Percentiles rank a stretch among this genome's conserved stretches.
Evolutionary conservation across 2,329 filamentous ascomycete genomes (phyloP).

Genomic region (Phyllosticta citribraziliensis): DNA sequence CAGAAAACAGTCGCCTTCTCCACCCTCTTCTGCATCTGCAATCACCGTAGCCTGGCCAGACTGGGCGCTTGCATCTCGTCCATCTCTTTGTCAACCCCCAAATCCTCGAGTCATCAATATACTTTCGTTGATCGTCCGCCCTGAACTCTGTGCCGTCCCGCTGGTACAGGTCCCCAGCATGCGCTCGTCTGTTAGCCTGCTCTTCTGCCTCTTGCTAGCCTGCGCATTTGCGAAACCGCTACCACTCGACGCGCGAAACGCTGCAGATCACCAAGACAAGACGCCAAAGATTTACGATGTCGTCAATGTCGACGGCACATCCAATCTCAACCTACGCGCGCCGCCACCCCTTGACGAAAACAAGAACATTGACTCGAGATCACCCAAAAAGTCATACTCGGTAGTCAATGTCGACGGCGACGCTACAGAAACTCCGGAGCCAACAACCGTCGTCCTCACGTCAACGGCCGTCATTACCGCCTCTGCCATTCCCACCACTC

Average conservation of each 20-base stretch:
- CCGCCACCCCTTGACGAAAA: background rate
- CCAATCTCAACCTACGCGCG: background rate
- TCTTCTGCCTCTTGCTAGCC: slow-evolving; percentile 2
- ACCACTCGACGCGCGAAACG: slow-evolving; percentile 3
- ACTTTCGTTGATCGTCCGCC: background rate
- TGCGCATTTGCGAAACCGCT: slow-evolving; percentile 2
- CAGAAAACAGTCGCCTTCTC: background rate
- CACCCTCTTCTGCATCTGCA: background rate
- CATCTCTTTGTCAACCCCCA: background rate
- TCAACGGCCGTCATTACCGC: background rate
- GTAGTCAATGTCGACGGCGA: slow-evolving; percentile 33
- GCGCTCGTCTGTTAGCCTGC: slow-evolving; percentile 2
- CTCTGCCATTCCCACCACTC: background rate
- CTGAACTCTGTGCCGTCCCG: background rate
- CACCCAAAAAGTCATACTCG: slow-evolving; percentile 25
- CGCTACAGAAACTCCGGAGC: slow-evolving; percentile 15
- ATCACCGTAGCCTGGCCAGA: background rate
- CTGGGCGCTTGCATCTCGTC: background rate
- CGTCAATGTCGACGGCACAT: slow-evolving; percentile 6
- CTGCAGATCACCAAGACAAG: background rate
- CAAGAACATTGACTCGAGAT: slow-evolving; percentile 13
- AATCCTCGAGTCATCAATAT: background rate
- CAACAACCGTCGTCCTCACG: slow-evolving; percentile 1
- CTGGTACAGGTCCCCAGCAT: background rate
- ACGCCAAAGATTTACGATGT: slow-evolving; percentile 1